Evolutionary conservation across 1,284 basidiomycete species (phyloP).

Genomic region (Fomitopsis schrenkii): DNA sequence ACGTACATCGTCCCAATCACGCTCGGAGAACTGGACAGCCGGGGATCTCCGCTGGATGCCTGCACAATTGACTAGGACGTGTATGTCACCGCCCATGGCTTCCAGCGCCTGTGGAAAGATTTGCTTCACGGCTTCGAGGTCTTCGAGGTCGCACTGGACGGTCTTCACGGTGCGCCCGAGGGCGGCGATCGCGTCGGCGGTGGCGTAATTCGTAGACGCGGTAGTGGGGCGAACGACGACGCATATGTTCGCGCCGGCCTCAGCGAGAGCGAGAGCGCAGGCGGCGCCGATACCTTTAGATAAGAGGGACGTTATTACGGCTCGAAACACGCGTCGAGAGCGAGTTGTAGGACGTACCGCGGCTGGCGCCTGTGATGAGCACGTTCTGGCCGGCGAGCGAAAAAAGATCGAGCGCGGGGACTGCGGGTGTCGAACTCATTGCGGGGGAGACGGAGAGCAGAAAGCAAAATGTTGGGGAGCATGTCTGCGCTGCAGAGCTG

Average conservation of each 20-base stretch:
- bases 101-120: conserved; percentile 65
- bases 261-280: conserved; percentile 66
- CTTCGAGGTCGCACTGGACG: conserved; percentile 74
- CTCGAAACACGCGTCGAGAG: conserved; percentile 10
- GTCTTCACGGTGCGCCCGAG: conserved; percentile 42
- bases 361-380: conserved; percentile 67
- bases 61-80: conserved; percentile 92
- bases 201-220: conserved; percentile 47
- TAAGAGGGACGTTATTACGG: conserved; percentile 12
- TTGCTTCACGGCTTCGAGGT: conserved; percentile 60
- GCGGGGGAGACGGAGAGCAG: background rate
- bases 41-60: conserved; percentile 90
- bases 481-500: background rate
- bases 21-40: conserved; percentile 77
- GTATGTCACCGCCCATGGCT: conserved; percentile 63
- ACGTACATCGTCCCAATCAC: conserved; percentile 87
- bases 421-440: conserved; percentile 42
- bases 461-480: background rate
- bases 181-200: conserved; percentile 49
- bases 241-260: conserved; percentile 81
- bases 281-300: conserved; percentile 67
- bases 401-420: conserved; percentile 53
- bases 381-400: conserved; percentile 55
- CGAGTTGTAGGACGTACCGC: conserved; percentile 23
- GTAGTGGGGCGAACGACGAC: conserved; percentile 62